Conservation (phyloP, 441 rosid genomes). For the Gossypium schwendimanii region DNA sequence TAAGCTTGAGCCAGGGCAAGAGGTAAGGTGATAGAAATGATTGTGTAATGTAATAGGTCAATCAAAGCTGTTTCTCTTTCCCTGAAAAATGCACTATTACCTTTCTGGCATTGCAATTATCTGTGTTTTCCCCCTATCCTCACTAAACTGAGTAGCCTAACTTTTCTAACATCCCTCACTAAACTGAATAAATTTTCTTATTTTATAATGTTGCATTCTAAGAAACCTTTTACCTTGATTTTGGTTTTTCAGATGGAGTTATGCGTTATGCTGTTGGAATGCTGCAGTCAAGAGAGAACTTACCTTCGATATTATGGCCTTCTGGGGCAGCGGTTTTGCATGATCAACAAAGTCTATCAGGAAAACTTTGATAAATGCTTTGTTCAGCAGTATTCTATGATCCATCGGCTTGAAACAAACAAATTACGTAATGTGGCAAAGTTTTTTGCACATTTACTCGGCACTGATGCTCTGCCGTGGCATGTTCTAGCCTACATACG, state of each 20-base stretch:
- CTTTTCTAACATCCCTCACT: background rate
- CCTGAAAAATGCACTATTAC: background rate
- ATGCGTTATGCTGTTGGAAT: conserved; percentile 84
- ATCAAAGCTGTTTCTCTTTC: background rate
- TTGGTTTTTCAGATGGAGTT: conserved; percentile 67
- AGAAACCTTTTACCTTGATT: background rate
- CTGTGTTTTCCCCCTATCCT: background rate
- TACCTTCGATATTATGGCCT: conserved; percentile 84
- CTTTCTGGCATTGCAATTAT: background rate
- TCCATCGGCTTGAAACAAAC: conserved; percentile 82
- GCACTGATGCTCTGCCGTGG: conserved; percentile 86
- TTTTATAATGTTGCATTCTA: background rate
- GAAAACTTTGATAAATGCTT: conserved; percentile 84
- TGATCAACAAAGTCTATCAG: conserved; percentile 77
- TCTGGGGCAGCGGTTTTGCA: conserved; percentile 85
- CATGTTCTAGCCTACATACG: conserved; percentile 75
- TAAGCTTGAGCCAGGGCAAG: conserved; percentile 93
- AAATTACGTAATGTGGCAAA: conserved; percentile 78
- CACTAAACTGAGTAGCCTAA: background rate
- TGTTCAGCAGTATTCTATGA: conserved; percentile 86
- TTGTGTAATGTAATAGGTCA: background rate
- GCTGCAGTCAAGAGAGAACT: conserved; percentile 92
- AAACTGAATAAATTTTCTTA: background rate
- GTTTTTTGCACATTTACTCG: conserved; percentile 87
- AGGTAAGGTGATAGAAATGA: conserved; percentile 40